These are phyloP conservation scores for Schwanniomyces yamadae DNA, from an alignment of 805 yeast species.

Conservation along the genomic window DNA sequence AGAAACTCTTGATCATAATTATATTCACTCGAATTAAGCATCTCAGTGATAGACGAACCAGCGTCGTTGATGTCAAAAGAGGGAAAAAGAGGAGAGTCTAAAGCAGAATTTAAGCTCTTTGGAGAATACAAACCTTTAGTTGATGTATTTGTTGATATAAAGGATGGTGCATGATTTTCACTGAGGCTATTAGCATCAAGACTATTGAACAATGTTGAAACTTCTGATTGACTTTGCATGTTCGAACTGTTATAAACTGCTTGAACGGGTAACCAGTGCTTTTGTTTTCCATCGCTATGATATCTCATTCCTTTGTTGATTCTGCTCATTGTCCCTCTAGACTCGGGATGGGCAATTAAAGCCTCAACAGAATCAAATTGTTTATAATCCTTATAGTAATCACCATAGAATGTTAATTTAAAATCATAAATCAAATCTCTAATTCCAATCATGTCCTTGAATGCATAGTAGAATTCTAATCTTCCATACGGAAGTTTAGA, in stretches of 20 bases:
- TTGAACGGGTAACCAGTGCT: conserved; percentile 67
- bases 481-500: conserved; percentile 66
- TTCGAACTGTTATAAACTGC: conserved; percentile 9
- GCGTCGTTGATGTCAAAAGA: conserved; percentile 3
- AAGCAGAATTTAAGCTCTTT: conserved; percentile 18
- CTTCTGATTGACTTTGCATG: conserved; percentile 28
- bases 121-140: conserved; percentile 34
- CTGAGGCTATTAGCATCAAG: background rate
- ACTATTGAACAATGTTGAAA: conserved; percentile 15
- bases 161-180: conserved; percentile 21
- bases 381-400: conserved; percentile 68
- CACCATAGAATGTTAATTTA: conserved; percentile 65
- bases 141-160: conserved; percentile 30
- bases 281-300: conserved; percentile 70
- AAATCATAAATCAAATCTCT: conserved; percentile 83
- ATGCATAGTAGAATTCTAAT: conserved; percentile 57
- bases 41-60: conserved; percentile 18
- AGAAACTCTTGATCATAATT: conserved; percentile 33
- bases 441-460: conserved; percentile 72
- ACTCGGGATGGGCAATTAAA: conserved; percentile 63
- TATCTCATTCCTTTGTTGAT: conserved; percentile 83
- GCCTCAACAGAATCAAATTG: conserved; percentile 82
- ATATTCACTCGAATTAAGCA: conserved; percentile 20
- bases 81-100: conserved; percentile 15
- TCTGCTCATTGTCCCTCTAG: conserved; percentile 61